Base-by-base conservation (phyloP, 2,329 filamentous ascomycete genomes). In the Fusarium pseudonygamai region DNA sequence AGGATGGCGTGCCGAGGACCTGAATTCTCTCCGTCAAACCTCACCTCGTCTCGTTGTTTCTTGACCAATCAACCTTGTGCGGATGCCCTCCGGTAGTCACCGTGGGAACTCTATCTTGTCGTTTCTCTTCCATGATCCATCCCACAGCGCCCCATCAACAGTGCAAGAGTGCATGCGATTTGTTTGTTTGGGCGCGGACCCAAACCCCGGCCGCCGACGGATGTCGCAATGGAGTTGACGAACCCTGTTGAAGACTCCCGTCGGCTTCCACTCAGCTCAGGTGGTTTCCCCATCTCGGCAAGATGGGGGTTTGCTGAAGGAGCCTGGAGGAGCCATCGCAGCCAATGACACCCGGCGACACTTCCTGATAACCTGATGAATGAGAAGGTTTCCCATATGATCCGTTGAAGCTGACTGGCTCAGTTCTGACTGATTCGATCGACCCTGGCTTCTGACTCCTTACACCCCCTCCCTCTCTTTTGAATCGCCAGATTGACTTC, bases 401-500 rank as follows among this genome's bases (percentile, higher is more conserved):
- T 59, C 65, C 39, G 52, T 45, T 59, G n/a, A 52, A 57, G 59
- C 40, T 69, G 65, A 52, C 43, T 69, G 65, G 59, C 34, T 37
- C 52, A 24, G 14, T 32, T n/a, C 24, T 52, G 43, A 14, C 34
- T 60, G 64, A 37, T 46, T 30, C 12, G 63, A 37, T 46, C 20
- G 22, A 56, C 46, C 55, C 56, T 55, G 52, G 37, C 45, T 42
- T 55, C 53, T 62, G 56, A 24, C 55, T 67, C 26, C 42, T 50
- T 60, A 14, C 61, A 66, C 71, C 67, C 67, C 67, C 26, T 47
- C 67, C 67, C 26, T 47, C 45, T 47, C 20, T 66, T 52, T 58
- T 60, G 47, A 50, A 62, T 64, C 58, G 69, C 60, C 68, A 65
- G 42, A 64, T 77, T 74, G 68, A 71, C 74, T 72, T 76, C 58